A percentile compares a stretch with the other conserved stretches of the same genome.
phyloP scores from a whole-genome alignment of 352 stramenopile species.

The Pythium sp. region DNA sequence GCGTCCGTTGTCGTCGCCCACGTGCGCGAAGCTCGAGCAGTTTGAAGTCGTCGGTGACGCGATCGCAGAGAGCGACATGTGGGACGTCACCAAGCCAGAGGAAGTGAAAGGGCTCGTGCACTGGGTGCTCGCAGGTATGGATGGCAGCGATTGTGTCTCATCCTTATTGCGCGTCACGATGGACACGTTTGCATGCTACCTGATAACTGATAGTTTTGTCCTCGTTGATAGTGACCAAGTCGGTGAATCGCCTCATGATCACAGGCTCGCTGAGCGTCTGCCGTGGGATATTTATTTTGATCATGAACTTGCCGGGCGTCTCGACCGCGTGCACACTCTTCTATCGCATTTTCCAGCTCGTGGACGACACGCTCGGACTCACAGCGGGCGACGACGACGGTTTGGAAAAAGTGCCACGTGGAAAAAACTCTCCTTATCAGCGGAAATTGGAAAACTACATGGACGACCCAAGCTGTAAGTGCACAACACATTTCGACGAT shows the following conservation, averaged over 20 bases:
- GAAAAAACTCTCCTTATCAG: constrained; percentile 18
- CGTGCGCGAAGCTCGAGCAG: constrained; percentile 22
- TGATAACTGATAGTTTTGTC: not conserved
- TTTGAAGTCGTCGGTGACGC: constrained; percentile 31
- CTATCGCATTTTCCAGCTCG: constrained; percentile 61
- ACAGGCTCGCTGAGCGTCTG: constrained; percentile 52
- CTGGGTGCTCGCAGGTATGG: constrained; percentile 50
- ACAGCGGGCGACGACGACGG: constrained; percentile 28
- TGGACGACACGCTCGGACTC: constrained; percentile 61
- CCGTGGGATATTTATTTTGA: constrained; percentile 66
- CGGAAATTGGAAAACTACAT: constrained; percentile 51
- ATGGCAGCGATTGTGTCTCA: not conserved
- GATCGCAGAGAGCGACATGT: constrained; percentile 58
- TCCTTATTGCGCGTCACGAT: not conserved
- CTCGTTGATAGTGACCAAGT: constrained; percentile 35
- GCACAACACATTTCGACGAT: not conserved
- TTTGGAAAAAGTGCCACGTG: constrained; percentile 27
- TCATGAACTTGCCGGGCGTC: constrained; percentile 73
- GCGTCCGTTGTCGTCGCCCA: constrained; percentile 25
- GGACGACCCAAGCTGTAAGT: constrained; percentile 63
- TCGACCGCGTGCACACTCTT: constrained; percentile 68
- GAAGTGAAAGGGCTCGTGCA: constrained; percentile 69
- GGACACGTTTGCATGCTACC: not conserved
- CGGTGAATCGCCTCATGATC: constrained; percentile 54
- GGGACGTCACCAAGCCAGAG: constrained; percentile 49